Evolutionary conservation across 306 rosid species (phyloP).

Genomic region (Quercus alba): DNA sequence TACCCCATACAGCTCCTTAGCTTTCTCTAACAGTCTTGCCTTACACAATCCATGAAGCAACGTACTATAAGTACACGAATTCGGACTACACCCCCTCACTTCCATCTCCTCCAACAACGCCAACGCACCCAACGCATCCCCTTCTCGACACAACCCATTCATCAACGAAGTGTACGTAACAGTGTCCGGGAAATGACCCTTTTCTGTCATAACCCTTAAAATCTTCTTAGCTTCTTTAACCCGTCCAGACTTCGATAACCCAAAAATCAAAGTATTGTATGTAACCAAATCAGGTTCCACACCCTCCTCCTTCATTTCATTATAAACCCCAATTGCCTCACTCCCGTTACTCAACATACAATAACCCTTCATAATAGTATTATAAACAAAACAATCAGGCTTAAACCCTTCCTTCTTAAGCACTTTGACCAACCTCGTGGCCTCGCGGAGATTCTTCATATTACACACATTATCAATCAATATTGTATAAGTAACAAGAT

Average conservation of each 20-base stretch:
- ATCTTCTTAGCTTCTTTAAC: conserved; percentile 68
- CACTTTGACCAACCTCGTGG: conserved; percentile 49
- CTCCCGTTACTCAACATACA: conserved; percentile 69
- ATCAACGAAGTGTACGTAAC: conserved; percentile 82
- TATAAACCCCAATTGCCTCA: conserved; percentile 70
- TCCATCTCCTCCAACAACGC: conserved; percentile 75
- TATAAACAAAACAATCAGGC: conserved; percentile 76
- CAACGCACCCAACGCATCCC: conserved; percentile 59
- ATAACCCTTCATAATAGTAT: conserved; percentile 84
- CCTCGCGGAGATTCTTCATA: conserved; percentile 68
- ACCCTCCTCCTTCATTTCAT: conserved; percentile 73
- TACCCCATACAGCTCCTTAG: conserved; percentile 55
- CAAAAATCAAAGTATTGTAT: conserved; percentile 76
- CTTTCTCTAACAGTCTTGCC: conserved; percentile 65
- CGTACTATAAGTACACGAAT: conserved; percentile 72
- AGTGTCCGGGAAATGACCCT: conserved; percentile 68
- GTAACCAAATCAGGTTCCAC: conserved; percentile 86
- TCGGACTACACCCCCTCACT: conserved; percentile 66
- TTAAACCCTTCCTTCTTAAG: conserved; percentile 72
- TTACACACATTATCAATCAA: conserved; percentile 84
- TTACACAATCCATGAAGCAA: conserved; percentile 78
- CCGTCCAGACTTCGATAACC: conserved; percentile 65
- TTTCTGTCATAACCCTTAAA: conserved; percentile 59
- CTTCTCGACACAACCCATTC: conserved; percentile 87
- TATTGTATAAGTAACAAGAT: conserved; percentile 75